Conservation (phyloP, 2,329 filamentous ascomycete species). For the Penicillium hesseltinei region DNA sequence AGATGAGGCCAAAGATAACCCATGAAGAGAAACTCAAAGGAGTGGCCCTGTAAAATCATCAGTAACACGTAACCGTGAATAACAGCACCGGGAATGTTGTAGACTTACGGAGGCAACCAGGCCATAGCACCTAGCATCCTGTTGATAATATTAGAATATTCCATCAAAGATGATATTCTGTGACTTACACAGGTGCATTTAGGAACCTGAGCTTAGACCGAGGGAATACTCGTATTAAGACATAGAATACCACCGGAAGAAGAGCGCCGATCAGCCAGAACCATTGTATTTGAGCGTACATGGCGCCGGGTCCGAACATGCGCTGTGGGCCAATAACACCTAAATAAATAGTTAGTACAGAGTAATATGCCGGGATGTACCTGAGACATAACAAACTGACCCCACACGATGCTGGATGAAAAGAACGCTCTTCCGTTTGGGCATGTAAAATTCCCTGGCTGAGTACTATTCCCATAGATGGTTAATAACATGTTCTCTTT, state of each 20-base stretch:
- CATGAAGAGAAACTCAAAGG: conserved; percentile 66
- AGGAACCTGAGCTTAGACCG: conserved; percentile 62
- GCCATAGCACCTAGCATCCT: conserved; percentile 29
- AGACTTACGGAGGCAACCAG: conserved; percentile 46
- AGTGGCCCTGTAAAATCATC: conserved; percentile 47
- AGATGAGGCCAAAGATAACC: conserved; percentile 53
- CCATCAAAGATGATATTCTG: not conserved
- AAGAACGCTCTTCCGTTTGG: conserved; percentile 58
- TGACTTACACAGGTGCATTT: conserved; percentile 52
- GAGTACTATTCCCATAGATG: conserved; percentile 15
- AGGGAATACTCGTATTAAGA: conserved; percentile 58
- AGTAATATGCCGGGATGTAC: conserved; percentile 36
- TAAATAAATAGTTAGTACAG: conserved; percentile 27
- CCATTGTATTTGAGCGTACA: conserved; percentile 63
- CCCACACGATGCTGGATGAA: conserved; percentile 67
- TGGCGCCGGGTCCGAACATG: conserved; percentile 61
- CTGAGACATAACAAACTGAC: conserved; percentile 37
- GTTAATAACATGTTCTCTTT: conserved; percentile 1
- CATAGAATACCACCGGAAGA: conserved; percentile 58
- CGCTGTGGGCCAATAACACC: conserved; percentile 65
- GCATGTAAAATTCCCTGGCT: conserved; percentile 57
- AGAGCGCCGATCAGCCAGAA: conserved; percentile 66
- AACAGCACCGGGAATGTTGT: not conserved
- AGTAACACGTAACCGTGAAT: conserved; percentile 22
- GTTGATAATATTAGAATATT: not conserved